A percentile compares a stretch with the other conserved stretches of the same genome.
Conservation (phyloP, 345 rosid genomes). For the Streptanthus diversifolius region DNA sequence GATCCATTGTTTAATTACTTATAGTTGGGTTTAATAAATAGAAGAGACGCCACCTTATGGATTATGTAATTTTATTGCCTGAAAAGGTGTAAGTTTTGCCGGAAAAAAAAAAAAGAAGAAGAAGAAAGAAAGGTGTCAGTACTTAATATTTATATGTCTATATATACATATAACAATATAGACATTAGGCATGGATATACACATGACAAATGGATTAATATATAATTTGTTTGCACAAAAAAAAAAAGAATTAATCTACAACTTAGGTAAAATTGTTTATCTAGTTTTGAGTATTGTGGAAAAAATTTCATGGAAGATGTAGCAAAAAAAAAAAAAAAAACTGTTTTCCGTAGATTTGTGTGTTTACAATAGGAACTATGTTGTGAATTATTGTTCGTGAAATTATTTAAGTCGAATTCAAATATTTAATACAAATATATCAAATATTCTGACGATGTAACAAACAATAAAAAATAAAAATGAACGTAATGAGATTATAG, state of each 20-base stretch:
- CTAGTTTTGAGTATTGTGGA: too few relatives aligned
- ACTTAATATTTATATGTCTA: neutral
- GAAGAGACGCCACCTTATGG: neutral
- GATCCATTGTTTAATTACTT: neutral
- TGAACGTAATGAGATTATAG: neutral
- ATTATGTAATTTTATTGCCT: neutral
- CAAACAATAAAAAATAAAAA: neutral
- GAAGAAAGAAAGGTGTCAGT: neutral
- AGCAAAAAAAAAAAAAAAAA: too few relatives aligned
- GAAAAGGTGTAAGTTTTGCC: neutral
- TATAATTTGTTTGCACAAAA: too few relatives aligned
- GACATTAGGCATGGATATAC: neutral
- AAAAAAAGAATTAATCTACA: too few relatives aligned
- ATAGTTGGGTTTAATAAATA: constrained; percentile 1
- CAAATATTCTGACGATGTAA: neutral
- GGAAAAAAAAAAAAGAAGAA: neutral
- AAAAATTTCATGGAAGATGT: too few relatives aligned
- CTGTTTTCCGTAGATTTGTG: too few relatives aligned
- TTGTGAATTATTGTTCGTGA: too few relatives aligned
- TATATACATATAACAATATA: neutral
- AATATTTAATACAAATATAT: too few relatives aligned
- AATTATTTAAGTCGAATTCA: too few relatives aligned
- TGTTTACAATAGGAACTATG: too few relatives aligned
- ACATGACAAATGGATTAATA: too few relatives aligned
- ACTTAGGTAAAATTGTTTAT: too few relatives aligned